Conservation (phyloP, 148 eudicot genomes). For the Cornus florida region DNA sequence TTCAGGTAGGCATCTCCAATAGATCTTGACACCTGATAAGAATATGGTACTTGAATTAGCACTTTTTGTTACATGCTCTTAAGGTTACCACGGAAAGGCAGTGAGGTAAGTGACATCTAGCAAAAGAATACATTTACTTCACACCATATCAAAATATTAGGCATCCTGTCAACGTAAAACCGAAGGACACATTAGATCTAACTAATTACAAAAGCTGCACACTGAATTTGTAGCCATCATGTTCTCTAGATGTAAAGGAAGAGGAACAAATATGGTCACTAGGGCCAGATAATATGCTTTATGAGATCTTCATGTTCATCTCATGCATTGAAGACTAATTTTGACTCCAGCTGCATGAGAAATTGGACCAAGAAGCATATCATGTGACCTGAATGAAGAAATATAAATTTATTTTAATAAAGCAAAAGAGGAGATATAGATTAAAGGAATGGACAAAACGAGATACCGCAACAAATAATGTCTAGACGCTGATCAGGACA, state of each 20-base stretch:
- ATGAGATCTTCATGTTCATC: constrained; percentile 25
- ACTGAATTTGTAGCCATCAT: constrained; percentile 11
- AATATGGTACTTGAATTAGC: neutral
- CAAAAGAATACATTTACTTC: neutral
- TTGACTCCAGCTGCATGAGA: constrained; percentile 38
- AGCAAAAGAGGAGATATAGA: constrained; percentile 10
- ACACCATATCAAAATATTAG: neutral
- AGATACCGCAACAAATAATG: neutral
- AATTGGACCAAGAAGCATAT: constrained; percentile 25
- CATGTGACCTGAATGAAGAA: constrained; percentile 38
- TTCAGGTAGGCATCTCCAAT: constrained; percentile 60
- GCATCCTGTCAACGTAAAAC: neutral
- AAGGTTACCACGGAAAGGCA: neutral
- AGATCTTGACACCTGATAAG: constrained; percentile 56
- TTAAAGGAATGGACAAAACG: constrained; percentile 4
- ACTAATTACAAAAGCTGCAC: constrained; percentile 10
- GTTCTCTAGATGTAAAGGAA: constrained; percentile 3
- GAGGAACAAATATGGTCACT: neutral
- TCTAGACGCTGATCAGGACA: neutral
- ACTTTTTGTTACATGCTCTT: neutral
- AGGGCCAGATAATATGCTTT: constrained; percentile 15
- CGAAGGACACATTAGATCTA: constrained; percentile 10
- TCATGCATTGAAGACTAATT: constrained; percentile 27
- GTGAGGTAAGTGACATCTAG: neutral
- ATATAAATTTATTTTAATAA: constrained; percentile 1